Evolutionary conservation across 768 basidiomycete species (phyloP).

Genomic region (Termitomyces titanicus): DNA sequence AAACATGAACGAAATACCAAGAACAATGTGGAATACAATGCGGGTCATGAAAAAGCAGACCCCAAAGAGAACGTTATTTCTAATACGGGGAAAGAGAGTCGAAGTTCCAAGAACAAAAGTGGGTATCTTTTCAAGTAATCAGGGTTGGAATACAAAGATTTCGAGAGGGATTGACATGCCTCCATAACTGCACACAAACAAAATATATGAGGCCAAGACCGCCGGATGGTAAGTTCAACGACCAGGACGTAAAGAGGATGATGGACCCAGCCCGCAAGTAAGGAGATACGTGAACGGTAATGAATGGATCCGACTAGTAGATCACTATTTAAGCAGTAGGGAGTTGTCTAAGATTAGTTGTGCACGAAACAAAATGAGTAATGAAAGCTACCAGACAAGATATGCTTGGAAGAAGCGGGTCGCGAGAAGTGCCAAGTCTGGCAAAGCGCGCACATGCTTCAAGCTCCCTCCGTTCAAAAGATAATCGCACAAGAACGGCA

Average conservation of each 20-base stretch:
- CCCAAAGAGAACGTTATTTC: constrained; percentile 49
- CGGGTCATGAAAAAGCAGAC: constrained; percentile 48
- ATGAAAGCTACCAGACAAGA: neutral
- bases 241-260: constrained; percentile 11
- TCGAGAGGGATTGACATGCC: constrained; percentile 16
- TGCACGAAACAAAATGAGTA: neutral
- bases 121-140: constrained; percentile 37
- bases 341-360: neutral
- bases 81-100: constrained; percentile 38
- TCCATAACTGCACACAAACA: constrained; percentile 46
- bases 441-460: neutral
- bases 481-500: constrained; percentile 7
- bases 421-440: neutral
- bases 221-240: constrained; percentile 21
- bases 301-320: constrained; percentile 39
- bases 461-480: constrained; percentile 1
- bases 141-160: constrained; percentile 17
- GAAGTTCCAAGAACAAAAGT: constrained; percentile 49
- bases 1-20: constrained; percentile 28
- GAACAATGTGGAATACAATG: constrained; percentile 40
- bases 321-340: constrained; percentile 32
- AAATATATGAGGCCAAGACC: constrained; percentile 34
- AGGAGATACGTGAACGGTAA: constrained; percentile 36
- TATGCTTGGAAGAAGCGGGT: constrained; percentile 10
- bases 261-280: constrained; percentile 13